Percentiles rank a stretch among this genome's conserved stretches.
These are phyloP conservation scores for Chimonanthus praecox DNA, from an alignment of 164 flowering plant genomes.

Conservation along the genomic window DNA sequence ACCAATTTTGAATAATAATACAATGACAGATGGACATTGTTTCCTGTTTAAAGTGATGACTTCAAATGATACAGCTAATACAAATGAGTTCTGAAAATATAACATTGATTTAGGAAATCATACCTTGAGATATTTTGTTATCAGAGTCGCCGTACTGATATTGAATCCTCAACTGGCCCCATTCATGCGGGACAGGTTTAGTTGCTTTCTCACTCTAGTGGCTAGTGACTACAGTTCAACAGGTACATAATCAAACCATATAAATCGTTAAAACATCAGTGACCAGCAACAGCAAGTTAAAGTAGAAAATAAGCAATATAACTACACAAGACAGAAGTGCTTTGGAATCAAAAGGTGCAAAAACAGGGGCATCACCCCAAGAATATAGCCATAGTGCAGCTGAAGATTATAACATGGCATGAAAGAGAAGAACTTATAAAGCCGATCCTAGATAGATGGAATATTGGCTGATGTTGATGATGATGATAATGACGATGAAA, in stretches of 20 bases:
- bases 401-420: not conserved
- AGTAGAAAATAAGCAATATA: not conserved
- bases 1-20: no score
- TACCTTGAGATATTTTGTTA: slow-evolving; percentile 77
- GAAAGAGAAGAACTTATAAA: not conserved
- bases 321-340: not conserved
- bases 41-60: not conserved
- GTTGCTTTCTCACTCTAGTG: slow-evolving; percentile 81
- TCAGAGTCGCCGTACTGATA: slow-evolving; percentile 59
- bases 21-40: not conserved
- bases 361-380: not conserved
- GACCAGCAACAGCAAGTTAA: not conserved
- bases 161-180: slow-evolving; percentile 76
- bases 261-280: not conserved
- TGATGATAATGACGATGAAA: no score
- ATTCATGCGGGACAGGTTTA: slow-evolving; percentile 58
- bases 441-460: no score
- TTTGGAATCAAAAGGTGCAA: not conserved
- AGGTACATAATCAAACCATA: not conserved
- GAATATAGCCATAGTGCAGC: not conserved
- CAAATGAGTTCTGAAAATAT: not conserved
- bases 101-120: not conserved
- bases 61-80: not conserved
- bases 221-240: slow-evolving; percentile 65
- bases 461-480: no score